Evolutionary conservation across 805 yeast genomes (phyloP).

Genomic region (Zygoascus tannicola): DNA sequence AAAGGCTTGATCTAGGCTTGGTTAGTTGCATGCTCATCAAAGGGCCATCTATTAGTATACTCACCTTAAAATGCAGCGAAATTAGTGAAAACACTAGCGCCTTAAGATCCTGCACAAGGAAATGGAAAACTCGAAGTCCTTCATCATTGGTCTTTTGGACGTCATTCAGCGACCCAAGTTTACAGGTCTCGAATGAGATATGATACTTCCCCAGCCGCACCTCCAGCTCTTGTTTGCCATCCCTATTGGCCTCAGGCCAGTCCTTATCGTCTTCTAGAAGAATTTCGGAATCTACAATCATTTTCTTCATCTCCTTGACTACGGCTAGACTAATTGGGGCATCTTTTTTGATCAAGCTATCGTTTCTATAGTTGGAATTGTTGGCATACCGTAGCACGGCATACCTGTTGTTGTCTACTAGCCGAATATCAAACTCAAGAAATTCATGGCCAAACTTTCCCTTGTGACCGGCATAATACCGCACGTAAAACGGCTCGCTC

Average conservation of each 20-base stretch:
- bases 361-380: slow-evolving; percentile 38
- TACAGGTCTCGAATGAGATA: slow-evolving; percentile 31
- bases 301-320: slow-evolving; percentile 28
- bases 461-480: slow-evolving; percentile 37
- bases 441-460: slow-evolving; percentile 41
- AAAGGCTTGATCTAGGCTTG: no score
- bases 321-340: slow-evolving; percentile 29
- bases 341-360: slow-evolving; percentile 33
- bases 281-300: slow-evolving; percentile 34
- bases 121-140: slow-evolving; percentile 37
- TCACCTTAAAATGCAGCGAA: slow-evolving; percentile 35
- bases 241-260: slow-evolving; percentile 35
- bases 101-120: slow-evolving; percentile 35
- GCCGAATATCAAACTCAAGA: slow-evolving; percentile 31
- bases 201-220: slow-evolving; percentile 31
- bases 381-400: slow-evolving; percentile 36
- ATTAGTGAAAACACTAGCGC: slow-evolving; percentile 36
- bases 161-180: slow-evolving; percentile 34
- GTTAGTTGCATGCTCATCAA: no score
- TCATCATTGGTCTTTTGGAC: slow-evolving; percentile 35
- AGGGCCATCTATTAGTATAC: neutral
- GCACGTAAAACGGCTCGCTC: slow-evolving; percentile 29
- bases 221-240: slow-evolving; percentile 37
- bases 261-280: slow-evolving; percentile 32
- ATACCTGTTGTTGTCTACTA: slow-evolving; percentile 23